Conservation (phyloP, 1,139 yeast genomes). For the Hyphopichia pseudoburtonii region DNA sequence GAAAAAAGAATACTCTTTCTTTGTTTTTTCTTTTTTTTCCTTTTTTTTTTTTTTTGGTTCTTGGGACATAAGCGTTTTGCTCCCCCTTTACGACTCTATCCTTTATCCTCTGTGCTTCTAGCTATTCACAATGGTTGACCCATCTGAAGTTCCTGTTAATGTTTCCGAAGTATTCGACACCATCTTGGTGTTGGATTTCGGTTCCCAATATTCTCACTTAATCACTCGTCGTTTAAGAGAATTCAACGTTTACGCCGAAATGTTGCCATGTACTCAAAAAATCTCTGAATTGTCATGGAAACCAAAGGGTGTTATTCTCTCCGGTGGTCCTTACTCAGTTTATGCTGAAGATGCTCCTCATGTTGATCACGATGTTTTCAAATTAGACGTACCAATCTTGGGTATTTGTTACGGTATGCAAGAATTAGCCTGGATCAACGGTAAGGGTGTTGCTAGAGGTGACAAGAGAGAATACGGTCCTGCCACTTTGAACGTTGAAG, state of each 20-base stretch:
- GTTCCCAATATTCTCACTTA: constrained; percentile 96
- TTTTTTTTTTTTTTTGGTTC: constrained; percentile 1
- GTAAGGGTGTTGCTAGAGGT: constrained; percentile 93
- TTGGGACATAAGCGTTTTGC: constrained; percentile 1
- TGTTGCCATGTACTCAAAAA: constrained; percentile 98
- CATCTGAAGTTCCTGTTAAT: constrained; percentile 46
- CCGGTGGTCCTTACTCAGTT: constrained; percentile 98
- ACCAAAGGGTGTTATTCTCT: constrained; percentile 93
- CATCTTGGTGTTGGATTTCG: constrained; percentile 94
- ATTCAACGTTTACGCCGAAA: constrained; percentile 96
- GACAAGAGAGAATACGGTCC: constrained; percentile 99
- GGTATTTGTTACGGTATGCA: constrained; percentile 99
- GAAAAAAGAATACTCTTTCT: not conserved
- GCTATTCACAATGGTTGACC: constrained; percentile 4
- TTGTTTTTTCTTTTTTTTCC: not conserved
- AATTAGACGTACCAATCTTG: constrained; percentile 87
- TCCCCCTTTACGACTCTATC: not conserved
- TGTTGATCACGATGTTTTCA: constrained; percentile 91
- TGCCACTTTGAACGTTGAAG: constrained; percentile 79
- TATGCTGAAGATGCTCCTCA: constrained; percentile 96
- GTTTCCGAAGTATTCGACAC: constrained; percentile 92
- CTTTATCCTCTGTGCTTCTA: not conserved
- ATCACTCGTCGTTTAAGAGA: constrained; percentile 98
- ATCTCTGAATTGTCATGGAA: constrained; percentile 88
- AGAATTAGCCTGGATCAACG: constrained; percentile 97